Evolutionary conservation across 2,329 filamentous ascomycete species (phyloP), one percentile per base, ranked within the genome.

Genomic region (Pseudogymnoascus sp.): DNA sequence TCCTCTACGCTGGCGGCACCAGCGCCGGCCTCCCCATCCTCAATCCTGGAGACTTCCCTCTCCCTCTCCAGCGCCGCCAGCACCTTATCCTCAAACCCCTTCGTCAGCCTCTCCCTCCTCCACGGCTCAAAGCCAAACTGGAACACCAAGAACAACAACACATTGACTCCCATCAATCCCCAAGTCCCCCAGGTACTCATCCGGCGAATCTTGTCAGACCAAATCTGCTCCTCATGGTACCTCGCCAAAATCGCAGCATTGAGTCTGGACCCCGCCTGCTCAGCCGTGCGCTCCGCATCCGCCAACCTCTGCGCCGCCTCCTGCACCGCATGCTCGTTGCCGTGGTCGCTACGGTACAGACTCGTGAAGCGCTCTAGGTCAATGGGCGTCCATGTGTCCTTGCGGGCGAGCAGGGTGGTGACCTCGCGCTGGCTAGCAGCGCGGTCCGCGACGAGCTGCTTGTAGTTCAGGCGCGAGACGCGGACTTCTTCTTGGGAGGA

Each of bases 141-240:
- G 69, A 95, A 86, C 16, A 92, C 81, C 61, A 99, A 76, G 72
- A 99, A 91, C 55, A 99, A 77, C 65, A 97, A 74, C 33, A 97
- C 90, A 72, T 99, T 99, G 71, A 97, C 84, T 23, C 93, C 93
- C 94, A 99, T 99, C 65, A 99, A 78, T 0, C 93, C 94, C 86
- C 95, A 97, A 0, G 94, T 99, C 37, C 95, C 93, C 94, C 94
- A 99, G 0, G 94, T 99, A 73, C 90, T 94, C 81, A 96, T 96
- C 67, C 94, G 83, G 37, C 94, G 83, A 72, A 99, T 99, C 69
- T 96, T 93, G 74, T 99, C 94, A 72, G 91, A 96, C 94, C 94
- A 99, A 63, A 99, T 95, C 78, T 99, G 94, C 78, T 99, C 94
- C 77, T 99, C 94, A 74, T 99, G 94, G 75, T 99, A 99, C 65